Evolutionary conservation across 768 basidiomycete species (phyloP).

Genomic region (Leucocoprinus birnbaumii): DNA sequence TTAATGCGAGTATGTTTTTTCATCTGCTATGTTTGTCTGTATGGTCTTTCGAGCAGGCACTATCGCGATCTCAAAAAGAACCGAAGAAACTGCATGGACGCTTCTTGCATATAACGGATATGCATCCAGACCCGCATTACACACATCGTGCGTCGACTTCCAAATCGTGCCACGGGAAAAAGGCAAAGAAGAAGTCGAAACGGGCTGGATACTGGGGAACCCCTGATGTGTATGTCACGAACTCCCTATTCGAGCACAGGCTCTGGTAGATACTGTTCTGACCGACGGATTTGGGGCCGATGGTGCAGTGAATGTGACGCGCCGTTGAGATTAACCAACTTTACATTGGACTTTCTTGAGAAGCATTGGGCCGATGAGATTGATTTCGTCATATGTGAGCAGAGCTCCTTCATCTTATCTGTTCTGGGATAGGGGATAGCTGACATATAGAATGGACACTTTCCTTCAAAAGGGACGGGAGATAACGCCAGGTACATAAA

Average conservation of each 20-base stretch:
- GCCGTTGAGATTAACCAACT: constrained; percentile 74
- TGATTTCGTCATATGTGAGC: constrained; percentile 86
- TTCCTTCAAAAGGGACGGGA: constrained; percentile 57
- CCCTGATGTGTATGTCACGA: constrained; percentile 55
- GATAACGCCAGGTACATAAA: constrained; percentile 65
- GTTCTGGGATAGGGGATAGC: neutral
- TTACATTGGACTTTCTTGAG: constrained; percentile 77
- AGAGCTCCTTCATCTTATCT: constrained; percentile 4
- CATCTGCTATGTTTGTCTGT: neutral
- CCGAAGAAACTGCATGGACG: constrained; percentile 60
- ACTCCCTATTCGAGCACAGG: neutral
- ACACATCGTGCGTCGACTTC: constrained; percentile 42
- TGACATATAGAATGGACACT: neutral
- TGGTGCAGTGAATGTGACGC: constrained; percentile 72
- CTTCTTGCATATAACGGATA: constrained; percentile 81
- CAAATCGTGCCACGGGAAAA: constrained; percentile 69
- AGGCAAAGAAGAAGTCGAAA: constrained; percentile 50
- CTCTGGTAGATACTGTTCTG: neutral
- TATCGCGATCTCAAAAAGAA: constrained; percentile 21
- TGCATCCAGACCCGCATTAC: constrained; percentile 80
- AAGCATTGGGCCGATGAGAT: constrained; percentile 80
- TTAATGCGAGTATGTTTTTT: neutral
- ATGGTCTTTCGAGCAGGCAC: neutral
- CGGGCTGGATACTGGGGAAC: constrained; percentile 63
- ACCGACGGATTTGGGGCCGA: neutral